Evolutionary conservation across 257 asterid genomes (phyloP), one percentile per base, ranked within the genome.

Genomic region (Nicotiana otophora): DNA sequence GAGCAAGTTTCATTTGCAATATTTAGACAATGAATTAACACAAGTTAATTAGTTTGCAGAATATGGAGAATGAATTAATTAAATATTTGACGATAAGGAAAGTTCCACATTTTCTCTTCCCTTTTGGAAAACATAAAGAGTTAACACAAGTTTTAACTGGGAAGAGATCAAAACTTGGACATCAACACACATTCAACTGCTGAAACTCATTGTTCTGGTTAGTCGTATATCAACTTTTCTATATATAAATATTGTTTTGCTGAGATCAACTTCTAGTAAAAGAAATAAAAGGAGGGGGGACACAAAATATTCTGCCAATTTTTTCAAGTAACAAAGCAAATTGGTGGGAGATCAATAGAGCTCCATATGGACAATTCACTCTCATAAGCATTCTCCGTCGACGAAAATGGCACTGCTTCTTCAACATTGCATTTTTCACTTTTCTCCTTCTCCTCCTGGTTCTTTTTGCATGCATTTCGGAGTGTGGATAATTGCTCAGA

Each of bases 401-500:
- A 75, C 1, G 57, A n/a, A 10, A 20, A 19, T 68, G 54, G 1
- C 5, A 10, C 57, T 39, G 7, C 68, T 26, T 63, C 78, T 36
- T 72, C 79, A 23, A 26, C 16, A 31, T 74, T 74, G 4, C 63
- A 8, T 48, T 51, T 5, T 74, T 74, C 15, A 26, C 8, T 74
- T 48, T 0, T 31, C 36, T 1, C 19, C 60, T 72, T 86, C n/a
- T 87, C 87, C 23, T 84, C 83, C 17, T 20, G 33, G 26, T 31
- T 88, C 80, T 30, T 34, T 74, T 83, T 81, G 46, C 93, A 92
- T 10, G 91, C 95, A 26, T 90, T 89, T 60, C 85, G 67, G 1
- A 91, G 90, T 83, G 90, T 81, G 12, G 82, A 64, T 10, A 91
- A 82, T 86, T 88, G 93, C 42, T 91, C 92, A 16, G 89, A 81